Percentiles rank a stretch among this genome's conserved stretches.
phyloP scores from a whole-genome alignment of 768 basidiomycete species.

The Pisolithus orientalis region DNA sequence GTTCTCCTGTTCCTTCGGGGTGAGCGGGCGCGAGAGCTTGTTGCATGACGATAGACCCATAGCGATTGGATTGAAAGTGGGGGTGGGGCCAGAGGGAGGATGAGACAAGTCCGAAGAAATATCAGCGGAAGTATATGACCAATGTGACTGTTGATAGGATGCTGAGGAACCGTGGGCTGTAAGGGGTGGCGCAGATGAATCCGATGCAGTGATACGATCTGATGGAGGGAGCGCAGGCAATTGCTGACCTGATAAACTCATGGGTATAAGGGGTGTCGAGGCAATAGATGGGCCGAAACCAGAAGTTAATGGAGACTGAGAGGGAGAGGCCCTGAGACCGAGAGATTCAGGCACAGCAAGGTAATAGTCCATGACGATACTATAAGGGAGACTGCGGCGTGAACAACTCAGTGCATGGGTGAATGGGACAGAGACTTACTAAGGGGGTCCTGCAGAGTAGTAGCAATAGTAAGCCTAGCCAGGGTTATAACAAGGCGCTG shows the following conservation, averaged over 20 bases:
- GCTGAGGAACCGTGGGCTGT: neutral
- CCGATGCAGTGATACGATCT: conserved; percentile 5
- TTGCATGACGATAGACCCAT: conserved; percentile 24
- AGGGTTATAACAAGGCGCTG: neutral
- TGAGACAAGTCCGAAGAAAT: conserved; percentile 6
- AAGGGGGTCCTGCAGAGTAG: neutral
- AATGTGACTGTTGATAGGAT: conserved; percentile 4
- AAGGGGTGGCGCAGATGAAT: conserved; percentile 4
- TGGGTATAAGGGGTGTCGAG: neutral
- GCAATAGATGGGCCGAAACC: neutral
- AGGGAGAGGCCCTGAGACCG: neutral
- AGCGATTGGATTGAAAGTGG: conserved; percentile 11
- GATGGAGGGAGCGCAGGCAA: conserved; percentile 1
- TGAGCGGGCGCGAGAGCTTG: conserved; percentile 43
- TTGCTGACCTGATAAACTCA: neutral
- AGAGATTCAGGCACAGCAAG: neutral
- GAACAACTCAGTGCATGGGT: too few species aligned
- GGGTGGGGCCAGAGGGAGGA: neutral
- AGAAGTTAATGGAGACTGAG: neutral
- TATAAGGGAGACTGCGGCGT: neutral
- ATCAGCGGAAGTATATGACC: conserved; percentile 1
- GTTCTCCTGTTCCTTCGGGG: conserved; percentile 57
- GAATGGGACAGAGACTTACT: neutral
- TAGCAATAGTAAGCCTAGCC: neutral
- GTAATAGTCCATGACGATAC: neutral